Evolutionary conservation across 768 basidiomycete species (phyloP).

Genomic region (Kwoniella sp.): DNA sequence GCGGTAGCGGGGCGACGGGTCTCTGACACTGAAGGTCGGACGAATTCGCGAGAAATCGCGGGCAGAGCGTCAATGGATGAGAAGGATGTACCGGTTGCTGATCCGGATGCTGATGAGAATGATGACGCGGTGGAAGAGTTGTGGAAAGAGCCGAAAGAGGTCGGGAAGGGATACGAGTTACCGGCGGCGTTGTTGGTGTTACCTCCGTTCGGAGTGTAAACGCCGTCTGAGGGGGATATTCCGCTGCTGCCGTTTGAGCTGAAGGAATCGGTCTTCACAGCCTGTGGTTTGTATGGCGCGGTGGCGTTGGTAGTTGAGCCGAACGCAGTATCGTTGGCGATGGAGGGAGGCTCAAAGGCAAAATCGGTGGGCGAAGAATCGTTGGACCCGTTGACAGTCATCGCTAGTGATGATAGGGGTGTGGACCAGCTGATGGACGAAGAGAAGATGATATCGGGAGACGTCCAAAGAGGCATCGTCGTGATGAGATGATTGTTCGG

Average conservation of each 20-base stretch:
- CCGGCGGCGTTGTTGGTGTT: slow-evolving; percentile 4
- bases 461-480: slow-evolving; percentile 12
- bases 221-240: background rate
- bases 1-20: slow-evolving; percentile 53
- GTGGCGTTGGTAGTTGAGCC: background rate
- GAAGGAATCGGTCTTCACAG: slow-evolving; percentile 28
- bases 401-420: slow-evolving; percentile 15
- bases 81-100: slow-evolving; percentile 40
- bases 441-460: slow-evolving; percentile 22
- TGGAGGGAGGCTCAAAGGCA: slow-evolving; percentile 43
- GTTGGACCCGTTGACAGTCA: slow-evolving; percentile 27
- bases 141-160: slow-evolving; percentile 13
- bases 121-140: slow-evolving; percentile 40
- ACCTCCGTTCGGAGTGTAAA: slow-evolving; percentile 8
- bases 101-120: slow-evolving; percentile 48
- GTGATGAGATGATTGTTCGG: background rate
- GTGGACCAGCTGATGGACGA: slow-evolving; percentile 23
- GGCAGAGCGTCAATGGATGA: slow-evolving; percentile 50
- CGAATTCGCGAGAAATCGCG: slow-evolving; percentile 54
- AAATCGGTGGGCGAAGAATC: slow-evolving; percentile 44
- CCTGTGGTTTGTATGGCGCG: slow-evolving; percentile 23
- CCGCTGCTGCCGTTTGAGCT: slow-evolving; percentile 9
- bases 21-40: slow-evolving; percentile 44
- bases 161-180: slow-evolving; percentile 13
- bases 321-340: slow-evolving; percentile 8